Evolutionary conservation across 176 grass and related monocot genomes (phyloP).

Genomic region (Bromus sterilis): DNA sequence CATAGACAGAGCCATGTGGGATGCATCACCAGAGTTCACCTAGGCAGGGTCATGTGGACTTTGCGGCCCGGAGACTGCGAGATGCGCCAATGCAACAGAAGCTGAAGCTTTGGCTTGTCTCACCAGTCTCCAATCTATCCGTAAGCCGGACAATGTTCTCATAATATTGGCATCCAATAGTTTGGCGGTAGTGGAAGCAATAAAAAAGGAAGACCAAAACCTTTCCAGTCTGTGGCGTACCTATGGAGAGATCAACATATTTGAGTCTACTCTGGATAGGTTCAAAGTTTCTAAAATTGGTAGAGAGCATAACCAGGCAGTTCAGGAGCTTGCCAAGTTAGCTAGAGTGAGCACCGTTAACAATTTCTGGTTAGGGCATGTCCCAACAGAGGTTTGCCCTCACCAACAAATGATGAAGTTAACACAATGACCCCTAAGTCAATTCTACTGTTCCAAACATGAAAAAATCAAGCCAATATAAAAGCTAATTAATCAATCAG

Average conservation of each 20-base stretch:
- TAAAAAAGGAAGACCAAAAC: neutral
- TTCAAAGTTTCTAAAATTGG: neutral
- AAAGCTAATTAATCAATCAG: neutral
- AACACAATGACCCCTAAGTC: neutral
- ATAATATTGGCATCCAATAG: neutral
- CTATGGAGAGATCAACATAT: neutral
- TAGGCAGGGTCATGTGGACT: too few species aligned
- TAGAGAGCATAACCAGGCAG: neutral
- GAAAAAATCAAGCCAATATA: neutral
- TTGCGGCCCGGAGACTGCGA: too few species aligned
- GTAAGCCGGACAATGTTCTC: too few species aligned
- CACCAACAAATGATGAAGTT: neutral
- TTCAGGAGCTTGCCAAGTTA: neutral
- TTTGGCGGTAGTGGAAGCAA: neutral
- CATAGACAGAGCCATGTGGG: too few species aligned
- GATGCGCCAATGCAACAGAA: too few species aligned
- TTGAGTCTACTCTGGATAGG: neutral
- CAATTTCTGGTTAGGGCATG: neutral
- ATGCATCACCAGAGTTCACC: too few species aligned
- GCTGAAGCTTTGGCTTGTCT: too few species aligned
- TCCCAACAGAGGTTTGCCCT: neutral
- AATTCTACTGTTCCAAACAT: neutral
- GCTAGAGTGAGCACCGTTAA: neutral
- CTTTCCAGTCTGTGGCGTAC: neutral
- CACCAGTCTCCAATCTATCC: too few species aligned